phyloP scores from a whole-genome alignment of 305 asterid genomes.

The Fraxinus sp. region DNA sequence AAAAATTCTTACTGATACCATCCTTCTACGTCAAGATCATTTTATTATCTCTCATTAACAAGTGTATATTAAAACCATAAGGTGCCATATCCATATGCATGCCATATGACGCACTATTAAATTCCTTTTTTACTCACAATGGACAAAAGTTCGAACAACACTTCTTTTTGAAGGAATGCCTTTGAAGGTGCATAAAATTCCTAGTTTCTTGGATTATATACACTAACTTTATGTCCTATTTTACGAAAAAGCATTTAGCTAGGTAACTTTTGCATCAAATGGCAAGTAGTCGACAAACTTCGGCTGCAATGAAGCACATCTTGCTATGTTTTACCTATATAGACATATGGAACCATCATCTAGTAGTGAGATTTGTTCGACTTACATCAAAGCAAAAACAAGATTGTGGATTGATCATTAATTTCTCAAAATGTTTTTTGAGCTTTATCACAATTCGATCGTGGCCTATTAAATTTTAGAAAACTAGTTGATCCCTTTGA shows the following conservation, averaged over 20 bases:
- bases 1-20: background rate
- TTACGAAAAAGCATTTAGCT: background rate
- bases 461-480: background rate
- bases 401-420: background rate
- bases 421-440: background rate
- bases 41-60: background rate
- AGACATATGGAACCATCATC: conserved; percentile 13
- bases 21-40: background rate
- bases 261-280: conserved; percentile 7
- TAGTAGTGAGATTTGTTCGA: background rate
- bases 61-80: background rate
- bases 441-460: background rate
- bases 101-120: background rate
- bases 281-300: conserved; percentile 20
- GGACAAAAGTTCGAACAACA: background rate
- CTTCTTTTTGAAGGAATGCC: conserved; percentile 20
- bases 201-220: conserved; percentile 38
- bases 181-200: conserved; percentile 30
- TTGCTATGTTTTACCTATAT: background rate
- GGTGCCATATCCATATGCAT: background rate
- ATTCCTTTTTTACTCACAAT: background rate
- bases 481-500: background rate
- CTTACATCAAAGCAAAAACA: conserved; percentile 1
- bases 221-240: conserved; percentile 9
- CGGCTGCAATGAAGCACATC: conserved; percentile 29